Conservation (phyloP, 768 basidiomycete genomes). For the Psilocybe tampanensis region DNA sequence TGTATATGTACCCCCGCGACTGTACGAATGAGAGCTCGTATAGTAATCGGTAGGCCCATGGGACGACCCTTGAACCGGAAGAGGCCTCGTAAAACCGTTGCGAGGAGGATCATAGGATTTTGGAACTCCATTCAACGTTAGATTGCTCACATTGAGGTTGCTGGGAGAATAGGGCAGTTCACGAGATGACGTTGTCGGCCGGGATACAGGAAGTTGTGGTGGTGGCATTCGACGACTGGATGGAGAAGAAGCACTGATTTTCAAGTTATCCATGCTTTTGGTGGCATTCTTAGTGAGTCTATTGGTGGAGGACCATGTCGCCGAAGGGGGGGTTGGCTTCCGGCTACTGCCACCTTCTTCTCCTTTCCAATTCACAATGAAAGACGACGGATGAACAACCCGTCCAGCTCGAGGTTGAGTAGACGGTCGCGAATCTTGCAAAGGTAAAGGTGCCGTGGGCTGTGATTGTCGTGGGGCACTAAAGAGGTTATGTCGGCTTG, state of each 20-base stretch:
- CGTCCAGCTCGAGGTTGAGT: slow-evolving; percentile 36
- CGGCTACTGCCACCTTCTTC: slow-evolving; percentile 43
- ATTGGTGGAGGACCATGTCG: slow-evolving; percentile 34
- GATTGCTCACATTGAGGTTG: slow-evolving; percentile 6
- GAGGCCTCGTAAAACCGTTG: slow-evolving; percentile 32
- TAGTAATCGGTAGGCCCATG: slow-evolving; percentile 34
- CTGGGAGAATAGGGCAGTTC: slow-evolving; percentile 26
- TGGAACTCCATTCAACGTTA: slow-evolving; percentile 34
- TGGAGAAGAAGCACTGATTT: slow-evolving; percentile 24
- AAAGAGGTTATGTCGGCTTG: slow-evolving; percentile 34
- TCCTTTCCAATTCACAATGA: slow-evolving; percentile 55
- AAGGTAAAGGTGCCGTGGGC: slow-evolving; percentile 34
- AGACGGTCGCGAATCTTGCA: slow-evolving; percentile 32
- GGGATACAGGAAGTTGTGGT: slow-evolving; percentile 34
- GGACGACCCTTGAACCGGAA: slow-evolving; percentile 43
- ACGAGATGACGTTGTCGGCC: slow-evolving; percentile 24
- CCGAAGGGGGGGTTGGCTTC: slow-evolving; percentile 32
- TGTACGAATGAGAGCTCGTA: slow-evolving; percentile 23
- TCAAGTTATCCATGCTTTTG: slow-evolving; percentile 61
- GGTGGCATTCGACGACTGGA: slow-evolving; percentile 26
- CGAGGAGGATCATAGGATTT: slow-evolving; percentile 48
- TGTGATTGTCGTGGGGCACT: slow-evolving; percentile 36
- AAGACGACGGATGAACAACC: slow-evolving; percentile 47
- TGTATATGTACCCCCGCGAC: slow-evolving; percentile 20
- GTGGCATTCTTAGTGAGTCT: slow-evolving; percentile 30